These are phyloP conservation scores for Aegilops speltoides DNA, from an alignment of 176 grass and related monocot species.

Conservation along the genomic window DNA sequence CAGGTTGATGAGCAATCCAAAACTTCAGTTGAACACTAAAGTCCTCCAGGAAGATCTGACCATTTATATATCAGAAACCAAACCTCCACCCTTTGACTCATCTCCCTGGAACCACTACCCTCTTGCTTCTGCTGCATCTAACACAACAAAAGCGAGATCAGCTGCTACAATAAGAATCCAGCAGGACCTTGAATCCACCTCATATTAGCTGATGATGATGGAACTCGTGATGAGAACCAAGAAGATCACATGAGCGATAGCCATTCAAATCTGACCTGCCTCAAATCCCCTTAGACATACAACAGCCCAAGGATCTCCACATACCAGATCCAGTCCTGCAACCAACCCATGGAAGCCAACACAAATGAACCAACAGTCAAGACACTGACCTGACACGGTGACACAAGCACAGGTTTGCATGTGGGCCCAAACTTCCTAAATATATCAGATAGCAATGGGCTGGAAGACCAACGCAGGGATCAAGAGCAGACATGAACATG, in stretches of 20 bases:
- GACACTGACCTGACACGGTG: neutral
- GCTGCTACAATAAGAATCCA: neutral
- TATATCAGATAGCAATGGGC: too few species aligned
- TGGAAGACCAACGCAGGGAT: too few species aligned
- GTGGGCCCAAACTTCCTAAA: neutral
- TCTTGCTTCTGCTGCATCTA: neutral
- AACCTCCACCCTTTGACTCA: conserved; percentile 17
- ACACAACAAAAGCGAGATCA: conserved; percentile 10
- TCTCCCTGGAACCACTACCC: neutral
- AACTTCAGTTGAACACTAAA: neutral
- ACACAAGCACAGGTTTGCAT: neutral
- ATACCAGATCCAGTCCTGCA: conserved; percentile 18
- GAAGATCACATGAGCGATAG: neutral
- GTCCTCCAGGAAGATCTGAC: too few species aligned
- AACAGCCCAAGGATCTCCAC: neutral
- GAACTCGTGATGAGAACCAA: neutral
- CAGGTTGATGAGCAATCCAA: neutral
- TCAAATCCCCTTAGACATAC: neutral
- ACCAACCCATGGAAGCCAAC: neutral
- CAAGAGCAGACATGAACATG: neutral
- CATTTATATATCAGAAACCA: neutral
- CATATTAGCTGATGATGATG: neutral
- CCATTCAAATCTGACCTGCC: conserved; percentile 27
- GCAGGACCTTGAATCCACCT: conserved; percentile 9
- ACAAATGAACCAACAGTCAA: too few species aligned